Conservation (phyloP, 1,139 yeast genomes). For the Schizosaccharomyces versatilis region DNA sequence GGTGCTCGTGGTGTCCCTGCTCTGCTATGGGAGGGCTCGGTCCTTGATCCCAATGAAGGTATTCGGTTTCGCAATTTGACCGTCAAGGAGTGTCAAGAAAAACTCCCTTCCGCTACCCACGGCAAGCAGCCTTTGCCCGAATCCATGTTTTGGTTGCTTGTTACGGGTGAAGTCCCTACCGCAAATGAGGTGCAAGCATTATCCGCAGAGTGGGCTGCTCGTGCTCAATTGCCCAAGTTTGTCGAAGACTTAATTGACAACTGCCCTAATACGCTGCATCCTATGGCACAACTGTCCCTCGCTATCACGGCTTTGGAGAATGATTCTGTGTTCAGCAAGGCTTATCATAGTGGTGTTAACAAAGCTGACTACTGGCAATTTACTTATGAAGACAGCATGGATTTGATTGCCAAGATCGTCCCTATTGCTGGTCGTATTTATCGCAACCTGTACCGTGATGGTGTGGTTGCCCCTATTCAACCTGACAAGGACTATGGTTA, state of each 20-base stretch:
- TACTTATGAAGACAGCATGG: constrained; percentile 75
- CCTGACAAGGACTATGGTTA: constrained; percentile 71
- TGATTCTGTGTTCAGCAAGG: constrained; percentile 37
- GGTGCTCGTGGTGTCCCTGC: constrained; percentile 97
- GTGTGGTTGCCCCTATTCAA: constrained; percentile 46
- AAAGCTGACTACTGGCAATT: constrained; percentile 56
- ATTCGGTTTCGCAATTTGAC: constrained; percentile 94
- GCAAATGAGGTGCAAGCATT: constrained; percentile 32
- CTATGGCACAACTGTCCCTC: constrained; percentile 51
- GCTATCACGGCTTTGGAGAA: constrained; percentile 46
- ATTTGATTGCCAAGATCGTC: constrained; percentile 78
- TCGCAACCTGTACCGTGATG: constrained; percentile 73
- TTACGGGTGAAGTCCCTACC: constrained; percentile 42
- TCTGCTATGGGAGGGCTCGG: constrained; percentile 98
- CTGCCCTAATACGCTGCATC: constrained; percentile 36
- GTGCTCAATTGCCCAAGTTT: constrained; percentile 36
- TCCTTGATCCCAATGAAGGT: constrained; percentile 92
- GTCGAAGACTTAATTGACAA: constrained; percentile 31
- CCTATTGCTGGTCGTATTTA: constrained; percentile 83
- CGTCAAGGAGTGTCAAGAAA: constrained; percentile 81
- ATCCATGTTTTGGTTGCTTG: constrained; percentile 38
- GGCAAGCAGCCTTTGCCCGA: constrained; percentile 46
- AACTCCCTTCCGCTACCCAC: constrained; percentile 82
- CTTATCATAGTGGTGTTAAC: constrained; percentile 44
- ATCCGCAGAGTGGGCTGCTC: constrained; percentile 35